phyloP scores from a whole-genome alignment of 2,329 filamentous ascomycete genomes.

The Fusarium chaquense region DNA sequence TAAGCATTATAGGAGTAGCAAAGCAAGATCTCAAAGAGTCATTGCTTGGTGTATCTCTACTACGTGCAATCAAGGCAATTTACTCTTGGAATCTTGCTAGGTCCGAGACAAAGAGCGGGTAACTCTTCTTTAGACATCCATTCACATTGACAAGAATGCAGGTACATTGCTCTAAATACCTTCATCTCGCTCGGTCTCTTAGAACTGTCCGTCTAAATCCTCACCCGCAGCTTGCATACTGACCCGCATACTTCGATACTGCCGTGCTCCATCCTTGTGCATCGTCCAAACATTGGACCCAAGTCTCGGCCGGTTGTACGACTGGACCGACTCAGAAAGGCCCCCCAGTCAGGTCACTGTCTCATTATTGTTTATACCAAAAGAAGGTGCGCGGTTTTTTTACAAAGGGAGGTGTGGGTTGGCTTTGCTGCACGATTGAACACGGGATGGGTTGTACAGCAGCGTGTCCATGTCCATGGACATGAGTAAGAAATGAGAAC shows the following conservation, averaged over 20 bases:
- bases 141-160: slow-evolving; percentile 26
- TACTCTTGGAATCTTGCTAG: slow-evolving; percentile 6
- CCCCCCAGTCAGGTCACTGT: slow-evolving; percentile 15
- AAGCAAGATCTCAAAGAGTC: neutral
- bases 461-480: neutral
- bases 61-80: slow-evolving; percentile 1
- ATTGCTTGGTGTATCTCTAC: neutral
- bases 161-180: slow-evolving; percentile 18
- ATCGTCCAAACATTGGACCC: slow-evolving; percentile 15
- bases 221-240: slow-evolving; percentile 28
- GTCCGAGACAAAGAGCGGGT: slow-evolving; percentile 10
- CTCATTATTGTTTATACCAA: slow-evolving; percentile 17
- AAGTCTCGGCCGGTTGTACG: slow-evolving; percentile 42
- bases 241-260: slow-evolving; percentile 26
- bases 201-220: slow-evolving; percentile 15
- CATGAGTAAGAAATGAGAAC: neutral
- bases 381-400: slow-evolving; percentile 36
- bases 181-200: slow-evolving; percentile 8
- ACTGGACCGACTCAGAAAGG: slow-evolving; percentile 34
- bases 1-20: slow-evolving; percentile 23
- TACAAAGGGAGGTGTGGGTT: slow-evolving; percentile 35
- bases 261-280: slow-evolving; percentile 23
- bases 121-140: neutral
- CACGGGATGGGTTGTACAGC: slow-evolving; percentile 15
- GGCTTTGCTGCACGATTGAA: slow-evolving; percentile 27